Conservation (phyloP, 805 yeast species). For the Candida taoyuanica region DNA sequence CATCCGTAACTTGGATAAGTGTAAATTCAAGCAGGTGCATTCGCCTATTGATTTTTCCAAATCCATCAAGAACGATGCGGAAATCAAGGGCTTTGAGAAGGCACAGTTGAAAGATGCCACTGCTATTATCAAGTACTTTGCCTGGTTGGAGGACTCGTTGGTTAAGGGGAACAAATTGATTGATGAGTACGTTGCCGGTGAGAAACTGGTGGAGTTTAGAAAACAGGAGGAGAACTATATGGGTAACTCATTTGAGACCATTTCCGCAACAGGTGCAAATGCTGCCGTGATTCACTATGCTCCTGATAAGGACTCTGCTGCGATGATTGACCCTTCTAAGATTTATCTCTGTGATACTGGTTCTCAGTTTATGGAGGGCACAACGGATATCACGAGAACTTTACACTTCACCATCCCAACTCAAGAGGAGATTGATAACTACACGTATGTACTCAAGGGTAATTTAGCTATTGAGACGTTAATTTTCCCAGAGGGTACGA, state of each 20-base stretch:
- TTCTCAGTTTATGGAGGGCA: slow-evolving; percentile 88
- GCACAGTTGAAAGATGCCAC: slow-evolving; percentile 86
- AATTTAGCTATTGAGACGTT: slow-evolving; percentile 82
- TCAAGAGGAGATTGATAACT: slow-evolving; percentile 55
- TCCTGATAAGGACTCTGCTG: slow-evolving; percentile 54
- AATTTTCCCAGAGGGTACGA: slow-evolving; percentile 69
- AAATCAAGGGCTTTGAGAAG: slow-evolving; percentile 60
- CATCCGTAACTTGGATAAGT: slow-evolving; percentile 43
- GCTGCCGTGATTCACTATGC: slow-evolving; percentile 74
- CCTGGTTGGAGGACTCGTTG: slow-evolving; percentile 76
- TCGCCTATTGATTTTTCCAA: slow-evolving; percentile 68
- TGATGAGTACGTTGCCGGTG: slow-evolving; percentile 64
- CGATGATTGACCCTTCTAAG: slow-evolving; percentile 59
- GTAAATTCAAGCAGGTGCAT: slow-evolving; percentile 36
- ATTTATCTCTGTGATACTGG: slow-evolving; percentile 86
- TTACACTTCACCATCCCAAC: slow-evolving; percentile 59
- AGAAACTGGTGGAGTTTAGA: slow-evolving; percentile 53
- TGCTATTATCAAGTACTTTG: slow-evolving; percentile 64
- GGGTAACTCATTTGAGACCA: slow-evolving; percentile 72
- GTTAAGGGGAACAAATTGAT: slow-evolving; percentile 36
- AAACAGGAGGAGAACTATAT: slow-evolving; percentile 48
- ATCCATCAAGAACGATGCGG: slow-evolving; percentile 69
- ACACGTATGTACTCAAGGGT: slow-evolving; percentile 87
- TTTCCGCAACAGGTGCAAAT: slow-evolving; percentile 71
- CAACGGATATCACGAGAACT: slow-evolving; percentile 94